Evolutionary conservation across 805 yeast species (phyloP), one percentile per base, ranked within the genome.

Genomic region (Ogataea glucozyma): DNA sequence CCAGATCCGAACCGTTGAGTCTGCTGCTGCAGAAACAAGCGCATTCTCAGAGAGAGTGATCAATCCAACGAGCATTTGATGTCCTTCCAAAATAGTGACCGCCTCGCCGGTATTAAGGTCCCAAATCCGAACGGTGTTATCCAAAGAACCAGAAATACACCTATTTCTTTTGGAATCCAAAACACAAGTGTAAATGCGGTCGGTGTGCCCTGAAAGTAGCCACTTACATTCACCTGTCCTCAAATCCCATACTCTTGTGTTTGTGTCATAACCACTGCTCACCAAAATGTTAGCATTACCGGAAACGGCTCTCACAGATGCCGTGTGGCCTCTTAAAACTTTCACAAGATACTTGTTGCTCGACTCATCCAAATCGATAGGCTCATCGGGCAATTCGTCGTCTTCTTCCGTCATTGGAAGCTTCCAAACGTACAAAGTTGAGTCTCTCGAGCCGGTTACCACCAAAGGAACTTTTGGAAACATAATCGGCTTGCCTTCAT

Each of bases 21-120:
- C 99, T 0, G 98, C 98, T 2, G 97, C 98, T 0, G 97, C 99
- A 33, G 95, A 85, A 1, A 91, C 95, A 10, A 93, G 70, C 36
- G 79, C 81, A 26, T 83, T 80, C 19, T 84, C 81, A 5, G 88
- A 81, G 7, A 90, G 74, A 33, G 87, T 88, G 20, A 91, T 71
- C 33, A 93, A 69, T 0, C 98, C 99, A 12, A 93, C 99, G 16
- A 93, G 68, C 10, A 91, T 86, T 1, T 87, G 81, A 62, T 93
- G 99, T 1, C 97, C 97, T 43, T 83, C 88, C 34, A 91, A 68
- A 0, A 88, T 77, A 32, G 80, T 71, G 37, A 86, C 64, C 34
- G 84, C 75, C 46, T 76, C 72, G 7, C 97, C 96, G 13, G 83
- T 81, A 30, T 75, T 79, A 40, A 90, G 69, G 62, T 89, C 90